Evolutionary conservation across 768 basidiomycete species (phyloP).

Genomic region (Amanita exitialis): DNA sequence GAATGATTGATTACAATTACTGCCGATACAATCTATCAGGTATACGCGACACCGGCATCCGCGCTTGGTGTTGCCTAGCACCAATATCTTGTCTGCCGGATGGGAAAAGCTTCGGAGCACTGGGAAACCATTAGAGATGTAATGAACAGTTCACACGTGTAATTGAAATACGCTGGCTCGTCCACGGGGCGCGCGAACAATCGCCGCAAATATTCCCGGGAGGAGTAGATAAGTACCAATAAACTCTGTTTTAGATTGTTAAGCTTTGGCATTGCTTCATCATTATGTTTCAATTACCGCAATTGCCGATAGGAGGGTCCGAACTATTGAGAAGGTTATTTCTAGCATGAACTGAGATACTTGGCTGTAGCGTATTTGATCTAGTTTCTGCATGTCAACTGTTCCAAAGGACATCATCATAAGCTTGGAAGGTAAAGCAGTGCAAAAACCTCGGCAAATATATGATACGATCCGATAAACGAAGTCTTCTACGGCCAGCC

Average conservation of each 20-base stretch:
- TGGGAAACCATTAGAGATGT: neutral
- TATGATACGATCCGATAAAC: conserved; percentile 2
- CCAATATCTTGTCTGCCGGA: neutral
- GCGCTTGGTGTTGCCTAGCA: neutral
- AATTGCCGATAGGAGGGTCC: neutral
- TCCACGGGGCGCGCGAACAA: neutral
- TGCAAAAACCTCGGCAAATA: neutral
- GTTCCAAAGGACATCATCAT: neutral
- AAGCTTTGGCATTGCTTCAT: too few species aligned
- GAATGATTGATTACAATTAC: neutral
- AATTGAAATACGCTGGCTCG: neutral
- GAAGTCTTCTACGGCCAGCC: conserved; percentile 8
- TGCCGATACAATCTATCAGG: conserved; percentile 4
- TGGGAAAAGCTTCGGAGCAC: neutral
- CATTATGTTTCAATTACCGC: neutral
- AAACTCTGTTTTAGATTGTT: neutral
- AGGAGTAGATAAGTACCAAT: neutral
- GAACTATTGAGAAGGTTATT: neutral
- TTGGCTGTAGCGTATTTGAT: neutral
- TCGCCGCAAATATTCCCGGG: neutral
- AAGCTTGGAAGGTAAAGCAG: neutral
- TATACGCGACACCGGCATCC: neutral
- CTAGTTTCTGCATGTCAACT: neutral
- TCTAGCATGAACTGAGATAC: neutral
- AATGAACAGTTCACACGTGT: neutral